A percentile compares a stretch with the other conserved stretches of the same genome.
Evolutionary conservation across 768 basidiomycete genomes (phyloP).

Genomic region (Podaxis sp.): DNA sequence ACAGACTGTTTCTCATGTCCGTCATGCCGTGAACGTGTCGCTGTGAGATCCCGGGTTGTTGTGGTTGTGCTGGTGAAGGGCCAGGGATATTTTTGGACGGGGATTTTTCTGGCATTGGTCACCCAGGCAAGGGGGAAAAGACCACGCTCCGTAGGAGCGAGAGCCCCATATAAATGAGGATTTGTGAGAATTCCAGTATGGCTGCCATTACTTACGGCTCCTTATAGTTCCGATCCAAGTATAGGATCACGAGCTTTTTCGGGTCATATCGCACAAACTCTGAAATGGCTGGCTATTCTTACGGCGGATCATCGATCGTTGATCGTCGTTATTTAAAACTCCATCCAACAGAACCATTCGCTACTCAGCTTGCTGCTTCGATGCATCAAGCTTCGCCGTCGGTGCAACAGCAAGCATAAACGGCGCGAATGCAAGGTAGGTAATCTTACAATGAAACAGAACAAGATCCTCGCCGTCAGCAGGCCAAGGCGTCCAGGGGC

Average conservation of each 20-base stretch:
- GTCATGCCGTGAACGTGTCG: background rate
- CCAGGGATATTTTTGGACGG: background rate
- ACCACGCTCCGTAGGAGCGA: background rate
- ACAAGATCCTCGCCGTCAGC: too few relatives aligned
- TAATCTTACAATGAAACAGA: too few relatives aligned
- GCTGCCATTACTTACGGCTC: background rate
- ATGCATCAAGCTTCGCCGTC: too few relatives aligned
- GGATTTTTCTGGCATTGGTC: background rate
- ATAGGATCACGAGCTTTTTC: background rate
- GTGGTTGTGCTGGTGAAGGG: background rate
- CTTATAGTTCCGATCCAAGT: background rate
- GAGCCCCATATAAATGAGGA: background rate
- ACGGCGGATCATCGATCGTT: too few relatives aligned
- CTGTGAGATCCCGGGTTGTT: background rate
- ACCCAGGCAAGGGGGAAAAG: background rate
- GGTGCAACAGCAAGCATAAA: too few relatives aligned
- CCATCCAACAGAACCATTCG: too few relatives aligned
- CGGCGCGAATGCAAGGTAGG: too few relatives aligned
- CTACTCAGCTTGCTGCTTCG: too few relatives aligned
- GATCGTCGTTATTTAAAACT: too few relatives aligned
- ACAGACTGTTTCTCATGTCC: slow-evolving; percentile 41
- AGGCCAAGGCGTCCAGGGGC: too few relatives aligned
- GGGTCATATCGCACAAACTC: background rate
- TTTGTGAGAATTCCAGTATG: background rate
- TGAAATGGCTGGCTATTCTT: too few relatives aligned